Percentiles rank a stretch among this genome's conserved stretches.
These are phyloP conservation scores for Nidula microcarpa DNA, from an alignment of 768 basidiomycete genomes.

Conservation along the genomic window DNA sequence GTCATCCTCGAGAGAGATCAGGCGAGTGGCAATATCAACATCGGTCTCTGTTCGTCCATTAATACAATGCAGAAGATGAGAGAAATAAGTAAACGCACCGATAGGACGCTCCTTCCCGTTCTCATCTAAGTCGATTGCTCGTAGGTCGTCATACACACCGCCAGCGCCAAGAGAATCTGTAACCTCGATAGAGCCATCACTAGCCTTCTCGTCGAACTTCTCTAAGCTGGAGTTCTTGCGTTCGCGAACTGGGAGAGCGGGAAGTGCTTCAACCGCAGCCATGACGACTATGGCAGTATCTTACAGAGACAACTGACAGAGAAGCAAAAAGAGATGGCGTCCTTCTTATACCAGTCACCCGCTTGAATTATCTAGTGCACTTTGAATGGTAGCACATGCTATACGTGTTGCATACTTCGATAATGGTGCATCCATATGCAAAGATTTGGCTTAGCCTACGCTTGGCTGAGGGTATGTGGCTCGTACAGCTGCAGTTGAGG, in stretches of 20 bases:
- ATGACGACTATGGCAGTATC: too few relatives aligned
- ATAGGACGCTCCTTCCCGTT: slow-evolving; percentile 49
- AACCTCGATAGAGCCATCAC: slow-evolving; percentile 6
- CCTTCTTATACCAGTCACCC: too few relatives aligned
- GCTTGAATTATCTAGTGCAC: too few relatives aligned
- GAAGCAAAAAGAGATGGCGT: too few relatives aligned
- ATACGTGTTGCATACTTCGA: too few relatives aligned
- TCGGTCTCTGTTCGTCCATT: slow-evolving; percentile 31
- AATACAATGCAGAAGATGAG: background rate
- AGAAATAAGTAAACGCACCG: slow-evolving; percentile 18
- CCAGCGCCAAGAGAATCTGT: slow-evolving; percentile 14
- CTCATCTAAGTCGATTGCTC: slow-evolving; percentile 39
- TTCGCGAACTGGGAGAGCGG: slow-evolving; percentile 2
- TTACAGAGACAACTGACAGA: background rate
- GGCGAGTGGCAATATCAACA: slow-evolving; percentile 40
- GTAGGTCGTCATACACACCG: slow-evolving; percentile 25
- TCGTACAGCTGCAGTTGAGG: too few relatives aligned
- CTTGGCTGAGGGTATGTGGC: too few relatives aligned
- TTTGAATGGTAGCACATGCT: too few relatives aligned
- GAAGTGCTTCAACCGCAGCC: slow-evolving; percentile 8
- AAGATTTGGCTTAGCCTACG: too few relatives aligned
- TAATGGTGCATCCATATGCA: too few relatives aligned
- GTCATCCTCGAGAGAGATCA: slow-evolving; percentile 53
- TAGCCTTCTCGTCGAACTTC: slow-evolving; percentile 16
- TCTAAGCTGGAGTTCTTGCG: slow-evolving; percentile 16